phyloP scores from a whole-genome alignment of 2,329 filamentous ascomycete species.

The Thyridium curvatum region DNA sequence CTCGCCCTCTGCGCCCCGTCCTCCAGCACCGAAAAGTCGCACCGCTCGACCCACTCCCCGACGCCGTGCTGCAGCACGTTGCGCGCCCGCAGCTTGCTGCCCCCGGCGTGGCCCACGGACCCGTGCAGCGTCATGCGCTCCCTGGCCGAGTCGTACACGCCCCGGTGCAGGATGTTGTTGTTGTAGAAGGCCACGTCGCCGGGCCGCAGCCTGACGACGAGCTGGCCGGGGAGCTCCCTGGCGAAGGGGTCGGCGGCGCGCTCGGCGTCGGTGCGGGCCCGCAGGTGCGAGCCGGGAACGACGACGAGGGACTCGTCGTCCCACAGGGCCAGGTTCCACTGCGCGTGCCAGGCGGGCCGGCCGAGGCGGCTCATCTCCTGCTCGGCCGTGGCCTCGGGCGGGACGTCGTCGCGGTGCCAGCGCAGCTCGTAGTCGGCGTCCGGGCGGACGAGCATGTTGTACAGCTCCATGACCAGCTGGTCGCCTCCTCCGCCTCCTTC shows the following conservation, averaged over 20 bases:
- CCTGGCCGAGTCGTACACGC: conserved; percentile 51
- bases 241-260: conserved; percentile 56
- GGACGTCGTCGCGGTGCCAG: conserved; percentile 84
- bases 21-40: conserved; percentile 45
- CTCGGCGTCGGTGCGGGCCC: conserved; percentile 66
- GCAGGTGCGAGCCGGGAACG: conserved; percentile 68
- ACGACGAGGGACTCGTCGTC: conserved; percentile 69
- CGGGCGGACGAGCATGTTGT: conserved; percentile 77
- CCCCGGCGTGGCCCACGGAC: conserved; percentile 56
- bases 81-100: conserved; percentile 51
- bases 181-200: conserved; percentile 86
- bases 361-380: conserved; percentile 60
- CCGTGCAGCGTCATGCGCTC: conserved; percentile 70
- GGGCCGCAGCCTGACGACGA: conserved; percentile 58
- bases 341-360: conserved; percentile 64
- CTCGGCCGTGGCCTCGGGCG: conserved; percentile 54
- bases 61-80: conserved; percentile 74
- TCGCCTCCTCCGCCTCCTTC: conserved; percentile 37
- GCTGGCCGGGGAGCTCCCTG: conserved; percentile 51
- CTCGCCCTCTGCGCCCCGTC: conserved; percentile 32
- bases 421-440: conserved; percentile 64
- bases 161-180: conserved; percentile 79
- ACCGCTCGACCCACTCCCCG: conserved; percentile 56
- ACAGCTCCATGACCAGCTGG: conserved; percentile 76
- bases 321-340: conserved; percentile 82